Evolutionary conservation across 352 stramenopile genomes (phyloP), one percentile per base, ranked within the genome.

Genomic region (Globisporangium perplexum): DNA sequence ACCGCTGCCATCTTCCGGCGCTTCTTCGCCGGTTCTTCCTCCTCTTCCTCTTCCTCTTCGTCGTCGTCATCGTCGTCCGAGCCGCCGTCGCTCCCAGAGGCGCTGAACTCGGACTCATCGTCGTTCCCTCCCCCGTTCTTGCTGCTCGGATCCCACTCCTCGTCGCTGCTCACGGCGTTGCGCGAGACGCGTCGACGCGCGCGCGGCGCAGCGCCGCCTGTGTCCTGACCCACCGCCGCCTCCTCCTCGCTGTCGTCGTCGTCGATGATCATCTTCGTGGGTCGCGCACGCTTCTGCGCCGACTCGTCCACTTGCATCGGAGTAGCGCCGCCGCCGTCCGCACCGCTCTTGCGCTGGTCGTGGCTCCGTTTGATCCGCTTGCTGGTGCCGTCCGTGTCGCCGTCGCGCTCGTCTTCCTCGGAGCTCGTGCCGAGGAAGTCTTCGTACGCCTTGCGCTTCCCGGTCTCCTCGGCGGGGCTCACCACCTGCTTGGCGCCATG

Each of bases 231-330:
- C n/a, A n/a, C 68, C 33, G 79, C 72, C 20, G 68, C 63, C 39
- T 87, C 68, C 35, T 65, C 86, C 36, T 96, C 82, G 22, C 94
- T 83, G 28, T 96, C 83, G 28, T 94, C 86, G 49, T 93, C 77
- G 49, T 83, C 66, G 41, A 93, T 68, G 23, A 93, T 72, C 18
- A 93, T 50, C 50, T 84, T 88, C 15, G 47, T 36, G 2, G 50
- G 31, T 14, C 30, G 53, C 11, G 50, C 26, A 15, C 30, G 53
- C 38, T 59, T 57, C 63, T 71, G 26, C 61, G 62, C 28, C 57
- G 39, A 18, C 50, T 68, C 31, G 67, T 59, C 43, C 24, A 46
- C 41, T 26, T 46, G 41, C 41, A 46, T 46, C 11, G 41, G 41
- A 12, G n/a, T 14, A 4, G n/a, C 41, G 41, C 26, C 41, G 41